Evolutionary conservation across 768 basidiomycete genomes (phyloP).

Genomic region (Mycena latifolia): DNA sequence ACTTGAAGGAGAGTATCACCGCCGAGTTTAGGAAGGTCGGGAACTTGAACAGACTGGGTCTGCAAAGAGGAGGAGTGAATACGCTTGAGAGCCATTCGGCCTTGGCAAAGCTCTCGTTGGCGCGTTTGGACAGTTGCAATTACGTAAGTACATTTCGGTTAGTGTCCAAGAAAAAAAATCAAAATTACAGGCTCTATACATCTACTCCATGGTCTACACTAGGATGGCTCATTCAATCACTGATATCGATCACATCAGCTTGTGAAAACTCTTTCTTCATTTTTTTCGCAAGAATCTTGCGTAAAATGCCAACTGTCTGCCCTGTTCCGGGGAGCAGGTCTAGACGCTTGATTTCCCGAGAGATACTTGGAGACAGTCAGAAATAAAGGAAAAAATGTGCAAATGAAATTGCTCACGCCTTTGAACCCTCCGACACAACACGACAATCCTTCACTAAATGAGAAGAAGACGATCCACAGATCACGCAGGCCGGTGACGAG

Average conservation of each 20-base stretch:
- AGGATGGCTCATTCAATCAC: conserved; percentile 38
- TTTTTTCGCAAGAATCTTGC: conserved; percentile 51
- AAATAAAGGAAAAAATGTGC: background rate
- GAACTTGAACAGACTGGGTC: conserved; percentile 4
- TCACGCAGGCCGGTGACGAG: conserved; percentile 51
- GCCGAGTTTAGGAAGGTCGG: conserved; percentile 62
- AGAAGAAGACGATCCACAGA: conserved; percentile 59
- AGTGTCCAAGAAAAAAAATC: background rate
- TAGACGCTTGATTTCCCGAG: conserved; percentile 58
- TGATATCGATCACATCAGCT: conserved; percentile 26
- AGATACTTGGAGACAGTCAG: conserved; percentile 49
- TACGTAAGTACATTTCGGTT: too few relatives aligned
- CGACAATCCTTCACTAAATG: conserved; percentile 71
- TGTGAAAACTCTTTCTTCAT: conserved; percentile 45
- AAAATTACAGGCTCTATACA: too few relatives aligned
- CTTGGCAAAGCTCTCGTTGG: too few relatives aligned
- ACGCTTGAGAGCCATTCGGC: conserved; percentile 21
- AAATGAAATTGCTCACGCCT: conserved; percentile 55
- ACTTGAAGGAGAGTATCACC: conserved; percentile 73
- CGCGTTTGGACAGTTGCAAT: too few relatives aligned
- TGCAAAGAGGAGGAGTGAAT: background rate
- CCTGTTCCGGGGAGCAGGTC: conserved; percentile 52
- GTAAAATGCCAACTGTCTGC: conserved; percentile 51
- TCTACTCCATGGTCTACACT: background rate
- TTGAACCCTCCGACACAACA: conserved; percentile 61